phyloP scores from a whole-genome alignment of 2,329 filamentous ascomycete genomes.

The Talaromyces islandicus region DNA sequence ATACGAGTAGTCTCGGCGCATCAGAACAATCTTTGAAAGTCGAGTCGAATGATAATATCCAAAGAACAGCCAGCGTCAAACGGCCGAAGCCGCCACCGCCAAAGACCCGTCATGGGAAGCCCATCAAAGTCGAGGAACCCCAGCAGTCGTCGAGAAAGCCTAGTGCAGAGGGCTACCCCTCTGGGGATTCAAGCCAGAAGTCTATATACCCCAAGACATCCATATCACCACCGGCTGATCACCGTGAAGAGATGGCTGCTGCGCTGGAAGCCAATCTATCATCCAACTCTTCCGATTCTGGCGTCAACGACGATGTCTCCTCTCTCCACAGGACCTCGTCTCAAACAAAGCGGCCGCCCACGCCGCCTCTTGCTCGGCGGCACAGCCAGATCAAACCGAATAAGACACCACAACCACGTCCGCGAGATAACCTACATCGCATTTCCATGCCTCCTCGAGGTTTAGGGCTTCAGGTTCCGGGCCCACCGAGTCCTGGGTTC shows the following conservation, averaged over 20 bases:
- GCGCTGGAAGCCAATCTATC: constrained; percentile 43
- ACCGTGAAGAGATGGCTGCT: constrained; percentile 56
- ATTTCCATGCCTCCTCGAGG: constrained; percentile 40
- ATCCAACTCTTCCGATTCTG: constrained; percentile 13
- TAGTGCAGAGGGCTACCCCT: constrained; percentile 2
- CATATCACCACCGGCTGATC: constrained; percentile 12
- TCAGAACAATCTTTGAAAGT: constrained; percentile 52
- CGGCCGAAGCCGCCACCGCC: constrained; percentile 66
- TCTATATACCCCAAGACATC: constrained; percentile 18
- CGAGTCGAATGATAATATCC: constrained; percentile 43
- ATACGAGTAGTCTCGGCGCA: constrained; percentile 7
- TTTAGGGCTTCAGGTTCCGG: constrained; percentile 33
- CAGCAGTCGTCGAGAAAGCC: constrained; percentile 16
- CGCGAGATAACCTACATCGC: constrained; percentile 26
- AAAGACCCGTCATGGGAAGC: constrained; percentile 71
- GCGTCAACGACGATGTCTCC: constrained; percentile 9
- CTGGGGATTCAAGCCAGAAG: constrained; percentile 20
- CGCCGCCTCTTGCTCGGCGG: constrained; percentile 44
- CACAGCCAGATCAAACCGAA: constrained; percentile 38
- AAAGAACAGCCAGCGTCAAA: constrained; percentile 28
- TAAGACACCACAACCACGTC: constrained; percentile 25
- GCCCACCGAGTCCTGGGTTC: constrained; percentile 23
- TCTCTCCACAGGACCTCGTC: constrained; percentile 25
- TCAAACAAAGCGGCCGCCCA: constrained; percentile 39
- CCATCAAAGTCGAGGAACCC: constrained; percentile 49